phyloP scores from a whole-genome alignment of 768 basidiomycete species.

The Floccularia luteovirens region DNA sequence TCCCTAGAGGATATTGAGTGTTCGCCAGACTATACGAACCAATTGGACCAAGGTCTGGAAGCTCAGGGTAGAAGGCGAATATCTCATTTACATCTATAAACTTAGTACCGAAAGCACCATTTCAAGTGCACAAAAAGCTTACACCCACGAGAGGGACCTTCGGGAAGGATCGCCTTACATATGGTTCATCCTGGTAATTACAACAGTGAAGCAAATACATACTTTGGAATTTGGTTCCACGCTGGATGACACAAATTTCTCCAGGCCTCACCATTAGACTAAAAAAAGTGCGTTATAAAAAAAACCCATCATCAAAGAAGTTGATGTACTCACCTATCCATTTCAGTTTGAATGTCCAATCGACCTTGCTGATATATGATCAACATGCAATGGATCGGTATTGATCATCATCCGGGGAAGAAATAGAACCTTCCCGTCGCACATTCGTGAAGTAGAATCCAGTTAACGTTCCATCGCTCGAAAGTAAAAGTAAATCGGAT shows the following conservation, averaged over 20 bases:
- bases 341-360: slow-evolving; percentile 63
- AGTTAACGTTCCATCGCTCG: too few relatives aligned
- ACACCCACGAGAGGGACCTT: too few relatives aligned
- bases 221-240: slow-evolving; percentile 59
- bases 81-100: slow-evolving; percentile 58
- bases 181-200: not conserved
- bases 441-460: too few relatives aligned
- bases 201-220: slow-evolving; percentile 2
- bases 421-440: too few relatives aligned
- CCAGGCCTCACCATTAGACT: slow-evolving; percentile 62
- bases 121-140: too few relatives aligned
- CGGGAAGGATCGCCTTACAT: slow-evolving; percentile 34
- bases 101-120: not conserved
- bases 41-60: slow-evolving; percentile 60
- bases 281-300: too few relatives aligned
- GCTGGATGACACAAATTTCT: too few relatives aligned
- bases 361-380: slow-evolving; percentile 60
- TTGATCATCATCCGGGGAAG: too few relatives aligned
- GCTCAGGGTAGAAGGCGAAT: slow-evolving; percentile 51
- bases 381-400: too few relatives aligned
- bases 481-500: too few relatives aligned
- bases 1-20: too few relatives aligned
- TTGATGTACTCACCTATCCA: slow-evolving; percentile 48
- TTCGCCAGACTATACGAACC: slow-evolving; percentile 61
- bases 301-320: not conserved